Evolutionary conservation across 2,329 filamentous ascomycete genomes (phyloP), one percentile per base, ranked within the genome.

Genomic region (Alternaria ethzedia): DNA sequence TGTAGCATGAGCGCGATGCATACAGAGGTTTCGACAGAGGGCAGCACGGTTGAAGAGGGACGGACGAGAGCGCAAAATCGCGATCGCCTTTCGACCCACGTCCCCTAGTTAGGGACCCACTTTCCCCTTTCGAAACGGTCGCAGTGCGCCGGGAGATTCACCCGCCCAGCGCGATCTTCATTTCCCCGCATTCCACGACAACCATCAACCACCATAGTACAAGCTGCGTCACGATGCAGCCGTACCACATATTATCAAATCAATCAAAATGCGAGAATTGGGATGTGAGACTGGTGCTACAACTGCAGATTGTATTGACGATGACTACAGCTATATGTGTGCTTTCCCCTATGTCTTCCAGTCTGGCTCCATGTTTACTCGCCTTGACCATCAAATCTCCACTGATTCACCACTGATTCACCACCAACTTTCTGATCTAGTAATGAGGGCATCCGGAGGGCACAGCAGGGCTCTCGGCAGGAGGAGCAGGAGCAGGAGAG

Each of bases 391-490:
- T 11, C 52, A n/a, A 41, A 4, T n/a, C 2, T 12, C 32, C 7
- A 36, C 30, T 32, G 12, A 36, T 11, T 17, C 1, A 8, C 36
- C 8, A 41, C 32, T 36, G 15, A 41, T 41, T 41, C 36, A 17
- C 21, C 41, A 8, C 23, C 54, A 32, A 13, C 4, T 12, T 13
- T 3, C 7, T 28, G 36, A 25, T 30, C 36, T 55, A 44, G 15
- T 57, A 21, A n/a, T 49, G 44, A 15, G 44, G 47, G 28, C 54
- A 44, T 17, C 54, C 54, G 28, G 54, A 57, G 25, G 36, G 36
- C 36, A 17, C 36, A 41, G 36, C 36, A 17, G 36, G 36, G 15
- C n/a, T 36, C 25, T 28, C 28, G 13, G 49, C 28, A 52, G 49
- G 49, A 28, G 49, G 49, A 52, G 49, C 49, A 15, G 49, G 49